Evolutionary conservation across 2,329 filamentous ascomycete species (phyloP).

Genomic region (Microcyclosporella mali): DNA sequence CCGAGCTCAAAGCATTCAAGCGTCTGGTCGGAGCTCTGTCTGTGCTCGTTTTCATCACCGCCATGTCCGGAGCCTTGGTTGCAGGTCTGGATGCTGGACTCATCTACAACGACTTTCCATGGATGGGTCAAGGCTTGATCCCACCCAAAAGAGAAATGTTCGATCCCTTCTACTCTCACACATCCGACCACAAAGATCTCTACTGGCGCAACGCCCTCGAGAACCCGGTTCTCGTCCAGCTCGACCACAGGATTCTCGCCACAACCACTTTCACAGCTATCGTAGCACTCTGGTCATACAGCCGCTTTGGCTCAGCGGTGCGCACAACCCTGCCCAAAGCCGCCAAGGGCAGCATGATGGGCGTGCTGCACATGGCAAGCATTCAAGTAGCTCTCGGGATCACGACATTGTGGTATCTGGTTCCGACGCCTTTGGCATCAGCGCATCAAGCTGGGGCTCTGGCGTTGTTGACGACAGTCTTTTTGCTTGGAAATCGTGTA

Average conservation of each 20-base stretch:
- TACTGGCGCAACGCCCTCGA: constrained; percentile 98
- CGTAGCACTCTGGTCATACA: constrained; percentile 73
- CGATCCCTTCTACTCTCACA: constrained; percentile 76
- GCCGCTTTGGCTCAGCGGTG: constrained; percentile 60
- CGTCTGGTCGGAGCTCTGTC: constrained; percentile 65
- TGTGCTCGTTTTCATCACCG: constrained; percentile 75
- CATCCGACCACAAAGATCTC: constrained; percentile 70
- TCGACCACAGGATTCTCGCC: constrained; percentile 90
- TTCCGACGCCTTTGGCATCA: constrained; percentile 80
- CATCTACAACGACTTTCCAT: constrained; percentile 98
- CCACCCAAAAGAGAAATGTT: constrained; percentile 80
- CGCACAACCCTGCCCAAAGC: constrained; percentile 51
- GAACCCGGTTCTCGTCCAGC: constrained; percentile 90
- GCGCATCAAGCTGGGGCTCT: constrained; percentile 88
- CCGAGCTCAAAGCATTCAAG: constrained; percentile 67
- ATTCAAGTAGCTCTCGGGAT: constrained; percentile 84
- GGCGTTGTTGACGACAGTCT: constrained; percentile 72
- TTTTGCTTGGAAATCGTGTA: constrained; percentile 72
- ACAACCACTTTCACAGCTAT: constrained; percentile 81
- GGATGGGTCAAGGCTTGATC: constrained; percentile 78
- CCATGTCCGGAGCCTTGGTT: constrained; percentile 88
- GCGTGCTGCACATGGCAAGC: constrained; percentile 74
- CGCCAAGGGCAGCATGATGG: constrained; percentile 67
- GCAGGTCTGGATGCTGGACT: constrained; percentile 92
- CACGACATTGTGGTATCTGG: constrained; percentile 85